These are phyloP conservation scores for Flammula alnicola DNA, from an alignment of 1,284 basidiomycete species.

Conservation along the genomic window DNA sequence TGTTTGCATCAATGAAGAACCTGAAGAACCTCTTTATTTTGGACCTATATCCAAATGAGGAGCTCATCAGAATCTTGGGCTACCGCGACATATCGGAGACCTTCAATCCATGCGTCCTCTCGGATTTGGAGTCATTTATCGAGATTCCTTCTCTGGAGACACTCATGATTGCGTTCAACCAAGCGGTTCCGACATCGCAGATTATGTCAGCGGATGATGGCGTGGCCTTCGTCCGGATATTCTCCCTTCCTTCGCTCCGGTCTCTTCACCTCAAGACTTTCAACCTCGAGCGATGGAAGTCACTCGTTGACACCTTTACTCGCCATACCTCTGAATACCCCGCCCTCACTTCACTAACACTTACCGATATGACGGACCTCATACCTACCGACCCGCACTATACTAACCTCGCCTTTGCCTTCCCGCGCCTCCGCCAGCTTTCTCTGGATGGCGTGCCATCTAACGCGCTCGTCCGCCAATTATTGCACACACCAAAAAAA, in stretches of 20 bases:
- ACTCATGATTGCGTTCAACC: slow-evolving; percentile 1
- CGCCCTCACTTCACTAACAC: slow-evolving; percentile 26
- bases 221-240: not conserved
- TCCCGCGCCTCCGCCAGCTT: slow-evolving; percentile 27
- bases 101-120: not conserved
- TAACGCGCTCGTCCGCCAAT: slow-evolving; percentile 27
- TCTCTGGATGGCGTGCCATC: slow-evolving; percentile 24
- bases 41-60: not conserved
- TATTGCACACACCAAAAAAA: slow-evolving; percentile 6
- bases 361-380: slow-evolving; percentile 25
- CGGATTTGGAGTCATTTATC: not conserved
- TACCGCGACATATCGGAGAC: not conserved
- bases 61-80: not conserved
- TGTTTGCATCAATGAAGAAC: slow-evolving; percentile 19
- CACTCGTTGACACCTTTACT: slow-evolving; percentile 19
- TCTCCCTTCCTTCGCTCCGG: slow-evolving; percentile 22
- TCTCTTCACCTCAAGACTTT: slow-evolving; percentile 27
- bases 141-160: not conserved
- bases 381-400: slow-evolving; percentile 9
- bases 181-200: not conserved
- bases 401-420: slow-evolving; percentile 21
- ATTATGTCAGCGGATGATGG: not conserved
- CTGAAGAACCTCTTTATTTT: not conserved
- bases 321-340: slow-evolving; percentile 18
- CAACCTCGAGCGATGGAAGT: slow-evolving; percentile 23